Conservation (phyloP, 805 yeast genomes). For the Monosporozyma siamensis region DNA sequence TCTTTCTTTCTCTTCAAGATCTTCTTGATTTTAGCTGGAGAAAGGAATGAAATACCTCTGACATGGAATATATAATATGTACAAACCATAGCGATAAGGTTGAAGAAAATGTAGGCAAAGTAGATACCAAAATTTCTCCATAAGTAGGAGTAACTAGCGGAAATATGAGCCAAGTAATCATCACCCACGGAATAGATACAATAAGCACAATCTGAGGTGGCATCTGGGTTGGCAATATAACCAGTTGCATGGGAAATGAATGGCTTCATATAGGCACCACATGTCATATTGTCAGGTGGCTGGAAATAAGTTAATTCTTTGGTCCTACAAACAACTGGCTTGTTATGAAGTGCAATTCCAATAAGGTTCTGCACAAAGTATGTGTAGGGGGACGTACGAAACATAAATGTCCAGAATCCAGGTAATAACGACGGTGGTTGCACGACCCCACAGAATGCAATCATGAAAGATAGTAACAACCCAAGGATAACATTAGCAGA, state of each 20-base stretch:
- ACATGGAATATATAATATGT: constrained; percentile 48
- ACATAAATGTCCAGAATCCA: constrained; percentile 36
- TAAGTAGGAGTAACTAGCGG: constrained; percentile 27
- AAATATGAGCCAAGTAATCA: constrained; percentile 36
- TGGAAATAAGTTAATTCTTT: constrained; percentile 16
- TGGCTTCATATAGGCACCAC: constrained; percentile 17
- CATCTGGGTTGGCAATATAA: constrained; percentile 19
- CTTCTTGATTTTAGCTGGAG: neutral
- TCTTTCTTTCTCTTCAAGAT: constrained; percentile 1
- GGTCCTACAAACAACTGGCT: constrained; percentile 35
- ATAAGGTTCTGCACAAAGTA: constrained; percentile 38
- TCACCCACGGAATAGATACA: constrained; percentile 50
- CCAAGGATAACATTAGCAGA: constrained; percentile 24
- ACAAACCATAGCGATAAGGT: constrained; percentile 33
- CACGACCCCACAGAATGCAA: constrained; percentile 33
- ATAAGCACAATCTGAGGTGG: constrained; percentile 43
- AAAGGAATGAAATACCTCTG: constrained; percentile 2
- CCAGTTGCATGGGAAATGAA: constrained; percentile 18
- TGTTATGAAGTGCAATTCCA: constrained; percentile 40
- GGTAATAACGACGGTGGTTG: constrained; percentile 34
- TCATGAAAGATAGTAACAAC: constrained; percentile 22
- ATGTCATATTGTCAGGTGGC: constrained; percentile 19
- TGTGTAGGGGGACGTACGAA: constrained; percentile 35
- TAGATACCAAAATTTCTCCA: constrained; percentile 57
- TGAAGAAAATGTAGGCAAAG: constrained; percentile 40